A percentile compares a stretch with the other conserved stretches of the same genome.
These are phyloP conservation scores for Vigna unguiculata DNA, from an alignment of 306 rosid genomes.

Conservation along the genomic window DNA sequence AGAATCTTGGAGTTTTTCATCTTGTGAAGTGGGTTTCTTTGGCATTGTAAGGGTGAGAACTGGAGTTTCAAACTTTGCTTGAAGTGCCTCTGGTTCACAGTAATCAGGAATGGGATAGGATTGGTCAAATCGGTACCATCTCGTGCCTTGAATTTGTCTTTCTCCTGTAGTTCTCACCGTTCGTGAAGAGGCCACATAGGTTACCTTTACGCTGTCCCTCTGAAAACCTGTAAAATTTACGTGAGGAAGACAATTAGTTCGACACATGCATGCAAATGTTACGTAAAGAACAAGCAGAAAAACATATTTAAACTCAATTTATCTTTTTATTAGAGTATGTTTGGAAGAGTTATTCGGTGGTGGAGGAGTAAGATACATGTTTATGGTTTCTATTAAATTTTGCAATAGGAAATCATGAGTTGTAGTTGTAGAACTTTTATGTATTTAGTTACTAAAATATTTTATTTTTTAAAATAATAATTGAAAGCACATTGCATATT, in stretches of 20 bases:
- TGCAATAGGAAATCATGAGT: too few species aligned
- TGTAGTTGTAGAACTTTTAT: too few species aligned
- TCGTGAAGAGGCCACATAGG: not conserved
- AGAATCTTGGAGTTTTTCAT: constrained; percentile 3
- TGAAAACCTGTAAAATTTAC: constrained; percentile 50
- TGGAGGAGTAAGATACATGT: too few species aligned
- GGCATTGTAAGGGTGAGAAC: constrained; percentile 60
- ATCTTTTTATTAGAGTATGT: too few species aligned
- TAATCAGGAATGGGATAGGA: constrained; percentile 50
- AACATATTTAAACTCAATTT: not conserved
- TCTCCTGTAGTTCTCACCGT: constrained; percentile 55
- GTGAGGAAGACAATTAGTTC: not conserved
- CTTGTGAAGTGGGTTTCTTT: constrained; percentile 44
- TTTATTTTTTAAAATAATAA: too few species aligned
- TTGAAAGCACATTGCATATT: too few species aligned
- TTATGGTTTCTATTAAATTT: too few species aligned
- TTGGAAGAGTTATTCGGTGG: too few species aligned
- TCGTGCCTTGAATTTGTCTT: constrained; percentile 47
- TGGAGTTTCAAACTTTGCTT: constrained; percentile 47
- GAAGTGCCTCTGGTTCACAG: constrained; percentile 42
- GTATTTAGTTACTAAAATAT: too few species aligned
- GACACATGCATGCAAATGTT: too few species aligned
- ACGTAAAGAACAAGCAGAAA: too few species aligned
- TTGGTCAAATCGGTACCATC: constrained; percentile 54
- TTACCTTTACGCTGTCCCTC: constrained; percentile 52